Percentiles rank a stretch among this genome's conserved stretches.
phyloP scores from a whole-genome alignment of 352 stramenopile genomes.

The Globisporangium iwayamae region DNA sequence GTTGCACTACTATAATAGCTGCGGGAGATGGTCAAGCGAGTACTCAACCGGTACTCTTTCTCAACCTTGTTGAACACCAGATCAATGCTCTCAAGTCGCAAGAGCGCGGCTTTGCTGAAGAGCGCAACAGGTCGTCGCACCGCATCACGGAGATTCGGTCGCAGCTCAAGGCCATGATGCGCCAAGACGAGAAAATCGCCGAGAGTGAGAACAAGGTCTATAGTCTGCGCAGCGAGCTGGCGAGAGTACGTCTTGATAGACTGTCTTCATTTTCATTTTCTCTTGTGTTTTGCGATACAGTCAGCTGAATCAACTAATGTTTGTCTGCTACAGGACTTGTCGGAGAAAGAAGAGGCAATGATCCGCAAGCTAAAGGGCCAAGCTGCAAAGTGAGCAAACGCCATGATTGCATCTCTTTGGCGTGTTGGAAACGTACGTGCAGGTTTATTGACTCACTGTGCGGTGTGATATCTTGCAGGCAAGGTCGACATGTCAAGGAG shows the following conservation, averaged over 20 bases:
- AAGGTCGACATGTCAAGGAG: constrained; percentile 67
- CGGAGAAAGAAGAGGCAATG: constrained; percentile 70
- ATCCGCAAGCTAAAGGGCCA: constrained; percentile 73
- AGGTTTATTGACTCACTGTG: constrained; percentile 10
- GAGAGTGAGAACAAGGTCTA: constrained; percentile 70
- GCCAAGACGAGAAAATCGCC: constrained; percentile 70
- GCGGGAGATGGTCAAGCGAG: neutral
- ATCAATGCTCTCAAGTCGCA: constrained; percentile 61
- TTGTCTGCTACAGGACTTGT: constrained; percentile 48
- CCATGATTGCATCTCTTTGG: neutral
- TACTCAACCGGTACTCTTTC: neutral
- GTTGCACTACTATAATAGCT: no score
- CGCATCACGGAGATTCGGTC: constrained; percentile 66
- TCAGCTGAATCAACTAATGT: neutral
- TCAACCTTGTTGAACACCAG: constrained; percentile 12
- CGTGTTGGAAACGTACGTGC: neutral
- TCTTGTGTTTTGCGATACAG: neutral
- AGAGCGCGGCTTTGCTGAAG: constrained; percentile 58
- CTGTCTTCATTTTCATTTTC: neutral
- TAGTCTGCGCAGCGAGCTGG: constrained; percentile 66
- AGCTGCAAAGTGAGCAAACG: constrained; percentile 46
- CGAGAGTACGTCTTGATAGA: constrained; percentile 31
- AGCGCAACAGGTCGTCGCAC: constrained; percentile 54
- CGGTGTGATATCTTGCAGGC: constrained; percentile 23
- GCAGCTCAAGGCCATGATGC: constrained; percentile 64